Conservation (phyloP, 495 filamentous ascomycete species). For the Penicillium egyptiacum region DNA sequence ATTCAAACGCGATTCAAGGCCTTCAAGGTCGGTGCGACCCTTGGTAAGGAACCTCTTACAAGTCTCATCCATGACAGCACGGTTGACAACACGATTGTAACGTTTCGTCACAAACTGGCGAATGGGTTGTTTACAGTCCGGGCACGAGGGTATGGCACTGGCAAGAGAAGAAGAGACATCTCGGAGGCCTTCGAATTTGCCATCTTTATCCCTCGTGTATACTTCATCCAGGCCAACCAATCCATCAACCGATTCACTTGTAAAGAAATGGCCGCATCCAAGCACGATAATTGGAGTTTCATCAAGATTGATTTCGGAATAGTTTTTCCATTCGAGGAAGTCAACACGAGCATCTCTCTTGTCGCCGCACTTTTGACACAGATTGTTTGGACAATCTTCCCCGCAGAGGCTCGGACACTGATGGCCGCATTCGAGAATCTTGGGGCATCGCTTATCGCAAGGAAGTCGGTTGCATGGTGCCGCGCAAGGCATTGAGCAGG, state of each 20-base stretch:
- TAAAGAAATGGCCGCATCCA: constrained; percentile 16
- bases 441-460: constrained; percentile 47
- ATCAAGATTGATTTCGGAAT: constrained; percentile 15
- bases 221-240: constrained; percentile 16
- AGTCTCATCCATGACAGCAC: constrained; percentile 20
- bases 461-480: constrained; percentile 58
- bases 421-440: constrained; percentile 59
- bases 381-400: constrained; percentile 53
- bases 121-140: constrained; percentile 18
- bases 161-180: constrained; percentile 19
- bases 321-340: constrained; percentile 5
- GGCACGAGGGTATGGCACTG: constrained; percentile 13
- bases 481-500: constrained; percentile 57
- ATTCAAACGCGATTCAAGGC: neutral
- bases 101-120: constrained; percentile 20
- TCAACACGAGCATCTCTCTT: constrained; percentile 14
- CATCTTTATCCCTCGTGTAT: constrained; percentile 16
- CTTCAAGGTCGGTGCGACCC: constrained; percentile 9
- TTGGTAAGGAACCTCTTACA: constrained; percentile 15
- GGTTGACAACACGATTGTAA: constrained; percentile 20
- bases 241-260: constrained; percentile 18
- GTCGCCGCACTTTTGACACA: constrained; percentile 10
- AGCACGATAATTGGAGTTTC: constrained; percentile 14
- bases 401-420: constrained; percentile 63
- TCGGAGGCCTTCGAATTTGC: constrained; percentile 17